phyloP scores from a whole-genome alignment of 1,284 basidiomycete genomes.

The Cutaneotrichosporon curvatum region DNA sequence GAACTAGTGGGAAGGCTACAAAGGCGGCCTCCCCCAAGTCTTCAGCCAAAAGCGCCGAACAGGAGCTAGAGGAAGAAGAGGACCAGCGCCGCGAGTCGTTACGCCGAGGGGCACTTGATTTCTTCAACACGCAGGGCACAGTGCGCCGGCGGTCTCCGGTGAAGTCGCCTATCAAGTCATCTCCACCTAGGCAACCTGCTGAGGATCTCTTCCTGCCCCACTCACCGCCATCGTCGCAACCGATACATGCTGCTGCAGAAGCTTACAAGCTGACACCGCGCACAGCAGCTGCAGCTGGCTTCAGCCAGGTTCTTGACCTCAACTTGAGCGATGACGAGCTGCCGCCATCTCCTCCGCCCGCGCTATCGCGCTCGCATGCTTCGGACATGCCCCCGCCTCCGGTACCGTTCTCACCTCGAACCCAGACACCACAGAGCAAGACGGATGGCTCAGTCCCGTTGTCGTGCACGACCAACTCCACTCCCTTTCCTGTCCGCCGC shows the following conservation, averaged over 20 bases:
- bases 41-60: not conserved
- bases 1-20: not conserved
- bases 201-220: not conserved
- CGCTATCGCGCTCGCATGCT: not conserved
- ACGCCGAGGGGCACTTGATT: conserved; percentile 26
- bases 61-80: conserved; percentile 2
- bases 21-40: conserved; percentile 7
- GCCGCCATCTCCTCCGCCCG: not conserved
- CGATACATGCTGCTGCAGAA: not conserved
- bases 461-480: not conserved
- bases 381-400: conserved; percentile 13
- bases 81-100: conserved; percentile 8
- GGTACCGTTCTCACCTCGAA: conserved; percentile 1
- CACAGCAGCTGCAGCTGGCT: conserved; percentile 35
- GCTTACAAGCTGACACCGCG: conserved; percentile 22
- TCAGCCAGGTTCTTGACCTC: conserved; percentile 39
- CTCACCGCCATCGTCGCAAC: conserved; percentile 1
- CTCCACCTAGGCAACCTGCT: not conserved
- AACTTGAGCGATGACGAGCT: conserved; percentile 10
- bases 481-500: conserved; percentile 7
- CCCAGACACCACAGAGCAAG: not conserved
- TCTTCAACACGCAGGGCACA: conserved; percentile 30
- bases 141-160: conserved; percentile 8
- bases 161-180: not conserved
- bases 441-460: not conserved